A percentile compares a stretch with the other conserved stretches of the same genome.
Evolutionary conservation across 352 stramenopile species (phyloP).

Genomic region (Pythium apleroticum): DNA sequence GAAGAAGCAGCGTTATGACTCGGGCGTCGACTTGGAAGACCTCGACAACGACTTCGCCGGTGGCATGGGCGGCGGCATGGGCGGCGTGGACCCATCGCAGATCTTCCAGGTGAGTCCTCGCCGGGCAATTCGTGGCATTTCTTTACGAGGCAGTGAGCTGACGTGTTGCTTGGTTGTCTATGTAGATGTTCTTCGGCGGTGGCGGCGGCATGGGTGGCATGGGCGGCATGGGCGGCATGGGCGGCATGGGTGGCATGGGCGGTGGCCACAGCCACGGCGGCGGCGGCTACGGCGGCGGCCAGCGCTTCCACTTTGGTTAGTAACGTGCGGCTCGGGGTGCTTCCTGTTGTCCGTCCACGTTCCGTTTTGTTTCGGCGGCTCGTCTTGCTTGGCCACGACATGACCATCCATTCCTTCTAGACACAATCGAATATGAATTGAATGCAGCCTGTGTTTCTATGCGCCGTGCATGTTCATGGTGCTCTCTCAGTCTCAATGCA

Average conservation of each 20-base stretch:
- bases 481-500: too few species aligned
- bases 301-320: constrained; percentile 85
- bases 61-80: constrained; percentile 66
- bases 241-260: constrained; percentile 52
- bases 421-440: constrained; percentile 20
- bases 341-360: not conserved
- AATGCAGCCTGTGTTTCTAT: constrained; percentile 6
- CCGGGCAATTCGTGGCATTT: too few species aligned
- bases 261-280: constrained; percentile 39
- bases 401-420: constrained; percentile 5
- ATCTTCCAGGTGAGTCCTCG: constrained; percentile 78
- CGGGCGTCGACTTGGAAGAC: constrained; percentile 92
- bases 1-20: constrained; percentile 95
- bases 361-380: not conserved
- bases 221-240: constrained; percentile 45
- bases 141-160: too few species aligned
- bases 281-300: constrained; percentile 30
- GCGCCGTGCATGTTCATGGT: too few species aligned
- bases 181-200: constrained; percentile 81
- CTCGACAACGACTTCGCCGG: constrained; percentile 86
- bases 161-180: constrained; percentile 11
- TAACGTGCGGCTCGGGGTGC: not conserved
- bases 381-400: not conserved
- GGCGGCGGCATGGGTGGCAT: constrained; percentile 46
- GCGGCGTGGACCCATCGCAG: constrained; percentile 78